phyloP scores from a whole-genome alignment of 305 asterid genomes.

The Stenogyne calaminthoides region DNA sequence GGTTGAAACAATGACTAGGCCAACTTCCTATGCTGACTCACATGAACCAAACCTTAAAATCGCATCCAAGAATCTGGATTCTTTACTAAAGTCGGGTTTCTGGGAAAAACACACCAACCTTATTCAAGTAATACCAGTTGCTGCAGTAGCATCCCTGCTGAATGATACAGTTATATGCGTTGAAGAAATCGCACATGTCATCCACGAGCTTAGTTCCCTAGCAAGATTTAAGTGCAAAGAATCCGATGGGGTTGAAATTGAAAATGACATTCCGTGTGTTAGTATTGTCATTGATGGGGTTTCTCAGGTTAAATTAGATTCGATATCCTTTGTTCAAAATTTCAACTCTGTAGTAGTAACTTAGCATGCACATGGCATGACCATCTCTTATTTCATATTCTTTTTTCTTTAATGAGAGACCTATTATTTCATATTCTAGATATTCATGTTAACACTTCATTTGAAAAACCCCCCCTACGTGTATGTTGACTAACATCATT shows the following conservation, averaged over 20 bases:
- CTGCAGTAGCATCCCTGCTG: conserved; percentile 59
- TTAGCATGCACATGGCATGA: neutral
- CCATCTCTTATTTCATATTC: too few relatives aligned
- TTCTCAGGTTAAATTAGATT: conserved; percentile 15
- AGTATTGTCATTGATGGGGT: conserved; percentile 33
- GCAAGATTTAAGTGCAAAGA: conserved; percentile 47
- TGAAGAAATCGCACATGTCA: conserved; percentile 54
- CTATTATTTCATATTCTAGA: too few relatives aligned
- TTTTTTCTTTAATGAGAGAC: too few relatives aligned
- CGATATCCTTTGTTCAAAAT: neutral
- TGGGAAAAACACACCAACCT: conserved; percentile 40
- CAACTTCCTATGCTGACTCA: conserved; percentile 37
- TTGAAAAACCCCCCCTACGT: too few relatives aligned
- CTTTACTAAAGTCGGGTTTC: conserved; percentile 42
- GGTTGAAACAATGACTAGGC: conserved; percentile 51
- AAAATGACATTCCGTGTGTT: conserved; percentile 21
- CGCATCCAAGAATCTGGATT: conserved; percentile 47
- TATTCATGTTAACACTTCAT: too few relatives aligned
- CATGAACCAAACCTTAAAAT: conserved; percentile 44
- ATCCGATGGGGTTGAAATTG: neutral
- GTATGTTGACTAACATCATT: too few relatives aligned
- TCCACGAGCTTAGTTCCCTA: conserved; percentile 55
- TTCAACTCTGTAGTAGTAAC: too few relatives aligned
- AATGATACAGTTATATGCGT: conserved; percentile 49
- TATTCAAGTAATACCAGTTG: conserved; percentile 46